phyloP scores from a whole-genome alignment of 1,284 basidiomycete species.

The Trichosporon faecale region DNA sequence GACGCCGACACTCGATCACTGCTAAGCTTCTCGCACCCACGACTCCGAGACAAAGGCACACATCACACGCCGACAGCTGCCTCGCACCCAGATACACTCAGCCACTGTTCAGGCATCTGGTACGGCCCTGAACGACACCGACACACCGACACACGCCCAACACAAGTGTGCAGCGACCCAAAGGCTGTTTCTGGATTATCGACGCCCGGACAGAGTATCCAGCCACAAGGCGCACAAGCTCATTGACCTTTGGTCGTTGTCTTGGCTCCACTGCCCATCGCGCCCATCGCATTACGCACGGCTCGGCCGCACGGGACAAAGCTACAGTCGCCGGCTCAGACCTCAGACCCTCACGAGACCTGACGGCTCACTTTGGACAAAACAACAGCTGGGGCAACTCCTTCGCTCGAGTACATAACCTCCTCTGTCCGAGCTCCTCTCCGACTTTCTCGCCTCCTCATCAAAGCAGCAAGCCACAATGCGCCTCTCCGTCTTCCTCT shows the following conservation, averaged over 20 bases:
- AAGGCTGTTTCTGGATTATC: background rate
- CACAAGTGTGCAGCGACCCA: background rate
- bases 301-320: background rate
- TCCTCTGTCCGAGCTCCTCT: background rate
- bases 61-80: background rate
- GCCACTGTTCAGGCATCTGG: background rate
- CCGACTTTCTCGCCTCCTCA: background rate
- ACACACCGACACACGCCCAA: background rate
- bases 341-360: too few relatives aligned
- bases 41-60: background rate
- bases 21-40: background rate
- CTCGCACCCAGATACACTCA: background rate
- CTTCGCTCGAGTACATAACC: background rate
- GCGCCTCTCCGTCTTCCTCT: background rate
- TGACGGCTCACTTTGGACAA: too few relatives aligned
- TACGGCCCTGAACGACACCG: background rate
- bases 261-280: too few relatives aligned
- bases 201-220: too few relatives aligned
- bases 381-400: background rate
- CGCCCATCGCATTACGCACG: too few relatives aligned
- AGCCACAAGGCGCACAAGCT: background rate
- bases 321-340: background rate
- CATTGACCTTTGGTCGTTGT: too few relatives aligned
- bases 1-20: background rate
- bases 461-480: background rate